phyloP scores from a whole-genome alignment of 2,329 filamentous ascomycete species.

The Ophiocordyceps camponoti-rufipedis region DNA sequence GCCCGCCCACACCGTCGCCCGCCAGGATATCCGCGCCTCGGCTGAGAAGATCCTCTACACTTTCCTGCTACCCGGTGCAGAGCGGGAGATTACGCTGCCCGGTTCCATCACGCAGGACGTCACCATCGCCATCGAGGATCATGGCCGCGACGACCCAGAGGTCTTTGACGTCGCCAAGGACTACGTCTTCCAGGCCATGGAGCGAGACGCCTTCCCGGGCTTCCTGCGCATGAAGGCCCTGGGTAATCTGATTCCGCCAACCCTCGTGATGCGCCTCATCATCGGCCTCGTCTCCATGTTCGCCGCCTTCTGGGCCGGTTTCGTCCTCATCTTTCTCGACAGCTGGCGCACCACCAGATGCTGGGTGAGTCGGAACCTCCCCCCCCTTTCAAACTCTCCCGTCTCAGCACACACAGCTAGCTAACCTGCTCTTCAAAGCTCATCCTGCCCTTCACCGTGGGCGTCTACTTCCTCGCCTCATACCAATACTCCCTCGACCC shows the following conservation, averaged over 20 bases:
- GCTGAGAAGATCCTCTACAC: constrained; percentile 99
- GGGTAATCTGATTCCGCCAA: constrained; percentile 85
- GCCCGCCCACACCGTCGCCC: constrained; percentile 64
- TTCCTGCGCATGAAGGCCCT: constrained; percentile 90
- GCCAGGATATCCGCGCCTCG: constrained; percentile 78
- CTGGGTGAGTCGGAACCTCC: constrained; percentile 50
- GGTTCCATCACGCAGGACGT: constrained; percentile 75
- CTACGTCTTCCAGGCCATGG: constrained; percentile 99
- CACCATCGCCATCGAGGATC: constrained; percentile 73
- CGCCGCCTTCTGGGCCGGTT: constrained; percentile 83
- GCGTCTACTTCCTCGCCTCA: constrained; percentile 72
- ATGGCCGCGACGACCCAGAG: constrained; percentile 86
- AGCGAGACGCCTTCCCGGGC: constrained; percentile 94
- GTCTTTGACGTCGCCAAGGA: constrained; percentile 96
- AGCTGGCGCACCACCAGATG: constrained; percentile 54
- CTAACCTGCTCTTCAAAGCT: constrained; percentile 19
- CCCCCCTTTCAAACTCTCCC: not conserved
- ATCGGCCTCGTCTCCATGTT: constrained; percentile 71
- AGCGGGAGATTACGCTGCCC: constrained; percentile 88
- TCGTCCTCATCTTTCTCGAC: constrained; percentile 82
- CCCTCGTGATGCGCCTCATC: constrained; percentile 70
- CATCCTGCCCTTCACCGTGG: constrained; percentile 81
- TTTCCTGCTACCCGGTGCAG: constrained; percentile 82
- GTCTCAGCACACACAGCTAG: not conserved
- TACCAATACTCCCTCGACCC: constrained; percentile 96